phyloP scores from a whole-genome alignment of 371 early-diverging fungal genomes.

The Capillidium heterosporum region DNA sequence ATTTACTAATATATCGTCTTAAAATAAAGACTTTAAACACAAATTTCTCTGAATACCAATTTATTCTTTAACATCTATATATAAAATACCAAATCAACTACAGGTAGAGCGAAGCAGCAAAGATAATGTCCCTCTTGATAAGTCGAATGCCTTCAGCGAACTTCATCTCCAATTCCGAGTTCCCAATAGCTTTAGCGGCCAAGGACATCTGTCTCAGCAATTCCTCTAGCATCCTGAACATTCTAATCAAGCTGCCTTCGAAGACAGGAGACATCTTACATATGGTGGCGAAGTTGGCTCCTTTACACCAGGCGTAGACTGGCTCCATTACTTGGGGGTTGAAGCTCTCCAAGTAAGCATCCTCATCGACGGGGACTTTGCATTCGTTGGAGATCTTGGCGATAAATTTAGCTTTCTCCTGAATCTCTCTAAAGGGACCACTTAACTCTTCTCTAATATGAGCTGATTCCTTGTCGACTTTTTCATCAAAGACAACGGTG shows the following conservation, averaged over 20 bases:
- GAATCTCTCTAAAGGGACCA: conserved; percentile 60
- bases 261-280: conserved; percentile 93
- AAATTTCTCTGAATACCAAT: too few relatives aligned
- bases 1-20: too few relatives aligned
- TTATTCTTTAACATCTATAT: too few relatives aligned
- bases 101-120: conserved; percentile 92
- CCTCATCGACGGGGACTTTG: conserved; percentile 63
- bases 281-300: conserved; percentile 89
- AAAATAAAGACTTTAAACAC: too few relatives aligned
- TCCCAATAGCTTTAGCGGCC: conserved; percentile 96
- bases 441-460: conserved; percentile 53
- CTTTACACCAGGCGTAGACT: conserved; percentile 88
- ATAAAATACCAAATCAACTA: too few relatives aligned
- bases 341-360: conserved; percentile 68
- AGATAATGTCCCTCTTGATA: conserved; percentile 98
- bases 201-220: conserved; percentile 85
- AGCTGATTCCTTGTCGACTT: conserved; percentile 21
- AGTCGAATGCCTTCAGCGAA: conserved; percentile 80
- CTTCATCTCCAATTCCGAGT: conserved; percentile 89
- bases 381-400: conserved; percentile 74
- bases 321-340: conserved; percentile 93
- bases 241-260: conserved; percentile 95
- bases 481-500: conserved; percentile 91
- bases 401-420: conserved; percentile 74
- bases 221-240: conserved; percentile 92